Evolutionary conservation across 2,329 filamentous ascomycete species (phyloP).

Genomic region (Zymoseptoria tritici): DNA sequence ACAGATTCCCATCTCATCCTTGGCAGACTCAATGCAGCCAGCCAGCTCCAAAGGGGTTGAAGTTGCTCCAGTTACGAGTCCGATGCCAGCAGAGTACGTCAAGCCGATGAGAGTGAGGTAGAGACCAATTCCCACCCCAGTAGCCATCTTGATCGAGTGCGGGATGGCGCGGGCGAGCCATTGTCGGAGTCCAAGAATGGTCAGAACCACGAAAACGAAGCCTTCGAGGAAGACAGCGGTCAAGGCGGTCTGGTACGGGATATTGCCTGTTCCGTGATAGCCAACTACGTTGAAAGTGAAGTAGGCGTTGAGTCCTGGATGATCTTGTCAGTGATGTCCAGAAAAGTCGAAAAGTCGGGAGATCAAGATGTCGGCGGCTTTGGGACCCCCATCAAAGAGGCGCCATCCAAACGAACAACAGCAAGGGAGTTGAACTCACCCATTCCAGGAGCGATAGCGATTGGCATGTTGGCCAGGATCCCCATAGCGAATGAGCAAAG

Average conservation of each 20-base stretch:
- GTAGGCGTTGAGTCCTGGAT: slow-evolving; percentile 65
- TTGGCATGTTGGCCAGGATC: slow-evolving; percentile 71
- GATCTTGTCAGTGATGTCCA: background rate
- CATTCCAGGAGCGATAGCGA: slow-evolving; percentile 67
- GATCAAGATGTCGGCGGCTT: background rate
- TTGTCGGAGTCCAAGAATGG: slow-evolving; percentile 72
- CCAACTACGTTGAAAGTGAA: slow-evolving; percentile 79
- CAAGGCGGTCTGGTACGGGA: slow-evolving; percentile 68
- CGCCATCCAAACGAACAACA: no score
- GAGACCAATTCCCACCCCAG: slow-evolving; percentile 76
- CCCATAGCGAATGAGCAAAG: slow-evolving; percentile 79
- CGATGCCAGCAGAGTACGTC: slow-evolving; percentile 76
- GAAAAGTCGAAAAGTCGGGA: no score
- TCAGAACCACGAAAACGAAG: slow-evolving; percentile 74
- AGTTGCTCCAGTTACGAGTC: slow-evolving; percentile 61
- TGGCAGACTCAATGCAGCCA: slow-evolving; percentile 56
- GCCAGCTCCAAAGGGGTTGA: slow-evolving; percentile 67
- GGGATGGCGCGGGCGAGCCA: slow-evolving; percentile 83
- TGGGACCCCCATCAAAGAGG: background rate
- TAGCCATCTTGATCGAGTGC: slow-evolving; percentile 77
- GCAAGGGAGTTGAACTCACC: no score
- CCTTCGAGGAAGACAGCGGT: slow-evolving; percentile 87
- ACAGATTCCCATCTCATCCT: slow-evolving; percentile 50
- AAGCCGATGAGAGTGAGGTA: slow-evolving; percentile 71
- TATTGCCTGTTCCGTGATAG: slow-evolving; percentile 62